Evolutionary conservation across 768 basidiomycete genomes (phyloP).

Genomic region (Russula earlei): DNA sequence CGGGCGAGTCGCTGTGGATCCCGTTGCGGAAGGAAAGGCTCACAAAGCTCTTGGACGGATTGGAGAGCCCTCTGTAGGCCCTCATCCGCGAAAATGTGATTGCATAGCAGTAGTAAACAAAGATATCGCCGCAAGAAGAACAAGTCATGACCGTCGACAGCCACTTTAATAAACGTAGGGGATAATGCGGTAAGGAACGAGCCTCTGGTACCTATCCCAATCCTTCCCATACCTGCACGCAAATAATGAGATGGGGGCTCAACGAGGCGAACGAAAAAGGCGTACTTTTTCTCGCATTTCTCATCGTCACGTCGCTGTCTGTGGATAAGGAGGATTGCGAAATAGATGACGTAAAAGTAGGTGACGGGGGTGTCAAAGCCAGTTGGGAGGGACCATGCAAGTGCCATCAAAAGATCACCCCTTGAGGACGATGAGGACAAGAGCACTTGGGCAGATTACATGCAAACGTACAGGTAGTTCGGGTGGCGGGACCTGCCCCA

Average conservation of each 20-base stretch:
- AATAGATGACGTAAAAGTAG: slow-evolving; percentile 91
- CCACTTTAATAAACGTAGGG: slow-evolving; percentile 62
- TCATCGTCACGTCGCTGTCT: slow-evolving; percentile 89
- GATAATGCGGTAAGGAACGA: slow-evolving; percentile 80
- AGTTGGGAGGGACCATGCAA: slow-evolving; percentile 90
- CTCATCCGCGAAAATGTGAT: not conserved
- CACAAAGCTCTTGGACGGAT: slow-evolving; percentile 29
- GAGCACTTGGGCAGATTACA: not conserved
- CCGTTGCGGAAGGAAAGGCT: slow-evolving; percentile 74
- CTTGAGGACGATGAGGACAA: slow-evolving; percentile 29
- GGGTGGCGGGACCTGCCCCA: slow-evolving; percentile 94
- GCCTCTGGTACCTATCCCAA: slow-evolving; percentile 82
- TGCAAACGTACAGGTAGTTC: slow-evolving; percentile 63
- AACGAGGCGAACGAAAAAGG: not conserved
- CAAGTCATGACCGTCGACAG: not conserved
- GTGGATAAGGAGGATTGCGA: slow-evolving; percentile 81
- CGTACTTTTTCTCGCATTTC: slow-evolving; percentile 63
- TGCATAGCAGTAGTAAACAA: not conserved
- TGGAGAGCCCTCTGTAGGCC: not conserved
- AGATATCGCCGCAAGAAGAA: not conserved
- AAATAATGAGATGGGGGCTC: not conserved
- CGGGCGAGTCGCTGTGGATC: slow-evolving; percentile 73
- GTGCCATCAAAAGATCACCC: slow-evolving; percentile 80
- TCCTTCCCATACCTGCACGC: slow-evolving; percentile 76
- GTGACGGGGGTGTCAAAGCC: slow-evolving; percentile 90